Evolutionary conservation across 2,329 filamentous ascomycete species (phyloP).

Genomic region (Amauroascus verrucosus): DNA sequence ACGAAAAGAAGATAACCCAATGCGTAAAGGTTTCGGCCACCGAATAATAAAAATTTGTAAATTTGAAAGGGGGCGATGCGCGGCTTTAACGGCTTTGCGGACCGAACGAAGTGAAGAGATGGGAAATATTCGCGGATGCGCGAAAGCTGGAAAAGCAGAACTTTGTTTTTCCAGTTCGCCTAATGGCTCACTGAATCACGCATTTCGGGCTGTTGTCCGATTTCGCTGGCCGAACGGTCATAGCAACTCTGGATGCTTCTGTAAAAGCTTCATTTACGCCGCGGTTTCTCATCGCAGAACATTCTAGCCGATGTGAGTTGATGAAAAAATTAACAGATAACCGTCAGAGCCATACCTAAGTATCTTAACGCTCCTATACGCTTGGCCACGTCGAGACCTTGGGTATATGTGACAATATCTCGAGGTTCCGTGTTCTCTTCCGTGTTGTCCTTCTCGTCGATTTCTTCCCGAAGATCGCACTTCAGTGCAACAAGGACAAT

Average conservation of each 20-base stretch:
- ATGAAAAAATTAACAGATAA: background rate
- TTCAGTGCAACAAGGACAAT: slow-evolving; percentile 92
- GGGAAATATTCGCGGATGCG: background rate
- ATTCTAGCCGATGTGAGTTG: slow-evolving; percentile 51
- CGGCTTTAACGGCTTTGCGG: background rate
- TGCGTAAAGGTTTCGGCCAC: slow-evolving; percentile 4
- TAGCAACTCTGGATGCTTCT: slow-evolving; percentile 86
- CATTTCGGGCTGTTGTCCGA: slow-evolving; percentile 27
- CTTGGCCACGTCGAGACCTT: slow-evolving; percentile 81
- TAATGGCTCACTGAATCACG: slow-evolving; percentile 26
- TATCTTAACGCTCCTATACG: slow-evolving; percentile 89
- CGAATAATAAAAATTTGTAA: slow-evolving; percentile 5
- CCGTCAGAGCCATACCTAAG: slow-evolving; percentile 47
- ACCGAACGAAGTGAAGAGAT: slow-evolving; percentile 5
- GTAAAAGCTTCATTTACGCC: slow-evolving; percentile 98
- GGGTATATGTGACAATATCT: slow-evolving; percentile 68
- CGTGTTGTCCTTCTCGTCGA: slow-evolving; percentile 59
- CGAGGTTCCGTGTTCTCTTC: slow-evolving; percentile 26
- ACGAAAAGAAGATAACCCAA: background rate
- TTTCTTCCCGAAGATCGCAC: slow-evolving; percentile 80
- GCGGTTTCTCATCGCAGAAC: slow-evolving; percentile 94
- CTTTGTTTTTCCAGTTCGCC: background rate
- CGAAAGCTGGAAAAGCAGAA: background rate
- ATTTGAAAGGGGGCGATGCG: slow-evolving; percentile 2
- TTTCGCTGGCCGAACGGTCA: slow-evolving; percentile 42